Percentiles rank a stretch among this genome's conserved stretches.
These are phyloP conservation scores for Curvularia verruculosa DNA, from an alignment of 2,329 filamentous ascomycete species.

Conservation along the genomic window DNA sequence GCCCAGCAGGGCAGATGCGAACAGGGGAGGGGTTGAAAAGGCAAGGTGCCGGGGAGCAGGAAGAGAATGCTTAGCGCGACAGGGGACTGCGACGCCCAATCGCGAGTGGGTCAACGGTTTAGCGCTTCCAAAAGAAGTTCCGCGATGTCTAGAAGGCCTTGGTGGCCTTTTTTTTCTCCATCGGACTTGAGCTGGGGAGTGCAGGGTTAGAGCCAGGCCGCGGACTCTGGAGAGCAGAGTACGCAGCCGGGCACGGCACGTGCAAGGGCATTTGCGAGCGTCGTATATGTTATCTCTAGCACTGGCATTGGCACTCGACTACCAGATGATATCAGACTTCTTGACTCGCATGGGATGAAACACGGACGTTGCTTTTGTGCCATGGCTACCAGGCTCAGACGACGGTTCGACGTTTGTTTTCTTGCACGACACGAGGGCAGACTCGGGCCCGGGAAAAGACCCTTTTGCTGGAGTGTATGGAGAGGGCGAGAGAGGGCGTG, in stretches of 20 bases:
- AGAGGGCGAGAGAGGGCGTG: background rate
- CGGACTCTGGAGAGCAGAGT: background rate
- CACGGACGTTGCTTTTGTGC: conserved; percentile 20
- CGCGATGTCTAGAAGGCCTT: conserved; percentile 34
- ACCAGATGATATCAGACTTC: conserved; percentile 4
- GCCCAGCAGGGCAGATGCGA: conserved; percentile 22
- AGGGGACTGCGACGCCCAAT: conserved; percentile 33
- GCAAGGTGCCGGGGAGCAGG: conserved; percentile 21
- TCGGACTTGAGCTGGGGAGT: conserved; percentile 8
- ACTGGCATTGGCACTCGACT: too few relatives aligned
- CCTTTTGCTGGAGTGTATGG: conserved; percentile 15
- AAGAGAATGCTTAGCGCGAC: conserved; percentile 22
- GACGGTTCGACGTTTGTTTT: conserved; percentile 33
- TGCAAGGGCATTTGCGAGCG: conserved; percentile 18
- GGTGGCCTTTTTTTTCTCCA: conserved; percentile 23
- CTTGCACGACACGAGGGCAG: conserved; percentile 13
- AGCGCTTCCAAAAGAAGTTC: conserved; percentile 24
- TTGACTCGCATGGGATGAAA: conserved; percentile 18
- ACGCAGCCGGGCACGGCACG: conserved; percentile 18
- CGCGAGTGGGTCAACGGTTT: conserved; percentile 29
- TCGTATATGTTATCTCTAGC: conserved; percentile 6
- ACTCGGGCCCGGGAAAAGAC: background rate
- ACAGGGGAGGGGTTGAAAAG: conserved; percentile 17
- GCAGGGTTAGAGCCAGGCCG: conserved; percentile 28
- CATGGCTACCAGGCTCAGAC: conserved; percentile 21